Base-by-base conservation (phyloP, 2,329 filamentous ascomycete genomes). In the Diplocarpon mali region DNA sequence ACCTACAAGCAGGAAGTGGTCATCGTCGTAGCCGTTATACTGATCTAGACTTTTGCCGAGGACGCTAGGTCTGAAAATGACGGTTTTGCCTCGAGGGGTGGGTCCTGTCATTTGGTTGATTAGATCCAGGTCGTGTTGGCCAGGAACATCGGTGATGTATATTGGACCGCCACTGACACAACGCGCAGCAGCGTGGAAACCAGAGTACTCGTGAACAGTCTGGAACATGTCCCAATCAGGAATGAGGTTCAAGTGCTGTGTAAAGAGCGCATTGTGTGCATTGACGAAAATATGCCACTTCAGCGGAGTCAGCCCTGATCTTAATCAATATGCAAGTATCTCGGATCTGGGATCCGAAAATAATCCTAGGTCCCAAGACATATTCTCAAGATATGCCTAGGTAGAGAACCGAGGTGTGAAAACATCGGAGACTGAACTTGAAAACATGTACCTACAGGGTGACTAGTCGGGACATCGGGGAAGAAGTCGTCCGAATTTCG, bases 401-500 rank as follows among this genome's bases (percentile, higher is more conserved):
- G 20, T 24, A 7, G 20, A 7, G 20, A 24, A 24, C 20, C 7
- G 3, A 7, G 7, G 4, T 24, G 4, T 24, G 20, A 24, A 7
- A 24, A 24, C 7, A 24, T 7, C 20, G 20, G 20, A 24, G 7
- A 7, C 7, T 7, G 20, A 24, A 7, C 7, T 3, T 24, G 7
- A 24, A 7, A 7, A 24, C 7, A 24, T 24, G 20, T 24, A 24
- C 20, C 3, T 24, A 24, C 20, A 4, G 89, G 77, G 50, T 98
- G 92, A 6, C 83, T 87, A 0, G 78, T 74, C 0, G 81, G 76
- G 3, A 88, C 75, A 36, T 88, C 77, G 0, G 92, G 92, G 63
- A 93, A 95, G 70, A 89, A 98, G 64, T 96, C 85, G 51, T 81
- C 89, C 0, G 85, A 93, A 65, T 93, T 96, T 38, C 92, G 83